phyloP scores from a whole-genome alignment of 2,329 filamentous ascomycete species.

The Septoria linicola region DNA sequence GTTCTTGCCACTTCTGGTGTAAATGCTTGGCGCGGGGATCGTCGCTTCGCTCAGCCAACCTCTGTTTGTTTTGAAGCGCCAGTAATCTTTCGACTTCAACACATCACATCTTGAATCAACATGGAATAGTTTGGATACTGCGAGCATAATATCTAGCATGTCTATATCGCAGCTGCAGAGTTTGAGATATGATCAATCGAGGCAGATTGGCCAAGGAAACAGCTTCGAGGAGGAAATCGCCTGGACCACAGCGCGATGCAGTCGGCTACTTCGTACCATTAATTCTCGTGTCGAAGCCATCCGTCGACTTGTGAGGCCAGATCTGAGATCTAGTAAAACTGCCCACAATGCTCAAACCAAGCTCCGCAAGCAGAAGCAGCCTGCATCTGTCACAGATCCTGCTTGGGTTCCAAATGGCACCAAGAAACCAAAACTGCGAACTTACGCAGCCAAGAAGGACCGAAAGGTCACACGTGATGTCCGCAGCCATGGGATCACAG shows the following conservation, averaged over 20 bases:
- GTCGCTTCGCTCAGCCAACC: background rate
- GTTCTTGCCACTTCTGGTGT: background rate
- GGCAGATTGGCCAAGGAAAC: constrained; percentile 12
- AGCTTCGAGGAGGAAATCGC: constrained; percentile 21
- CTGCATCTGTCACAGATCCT: constrained; percentile 23
- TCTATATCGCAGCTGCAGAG: background rate
- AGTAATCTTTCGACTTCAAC: background rate
- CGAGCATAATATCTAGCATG: constrained; percentile 10
- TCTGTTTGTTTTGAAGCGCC: constrained; percentile 1
- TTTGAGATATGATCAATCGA: constrained; percentile 6
- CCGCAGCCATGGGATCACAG: background rate
- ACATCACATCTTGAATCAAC: constrained; percentile 1
- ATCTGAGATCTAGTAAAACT: background rate
- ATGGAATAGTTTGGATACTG: constrained; percentile 8
- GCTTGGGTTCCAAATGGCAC: constrained; percentile 21
- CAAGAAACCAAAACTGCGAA: constrained; percentile 10
- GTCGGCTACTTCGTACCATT: constrained; percentile 25
- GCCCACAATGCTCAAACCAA: background rate
- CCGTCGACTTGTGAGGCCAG: constrained; percentile 14
- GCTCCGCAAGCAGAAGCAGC: constrained; percentile 6
- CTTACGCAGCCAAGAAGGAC: constrained; percentile 18
- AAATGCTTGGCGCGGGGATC: constrained; percentile 1
- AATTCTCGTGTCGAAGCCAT: constrained; percentile 20
- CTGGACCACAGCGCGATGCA: constrained; percentile 28
- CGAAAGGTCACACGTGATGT: background rate